A percentile compares a stretch with the other conserved stretches of the same genome.
Evolutionary conservation across 306 rosid species (phyloP).

Genomic region (Neltuma alba): DNA sequence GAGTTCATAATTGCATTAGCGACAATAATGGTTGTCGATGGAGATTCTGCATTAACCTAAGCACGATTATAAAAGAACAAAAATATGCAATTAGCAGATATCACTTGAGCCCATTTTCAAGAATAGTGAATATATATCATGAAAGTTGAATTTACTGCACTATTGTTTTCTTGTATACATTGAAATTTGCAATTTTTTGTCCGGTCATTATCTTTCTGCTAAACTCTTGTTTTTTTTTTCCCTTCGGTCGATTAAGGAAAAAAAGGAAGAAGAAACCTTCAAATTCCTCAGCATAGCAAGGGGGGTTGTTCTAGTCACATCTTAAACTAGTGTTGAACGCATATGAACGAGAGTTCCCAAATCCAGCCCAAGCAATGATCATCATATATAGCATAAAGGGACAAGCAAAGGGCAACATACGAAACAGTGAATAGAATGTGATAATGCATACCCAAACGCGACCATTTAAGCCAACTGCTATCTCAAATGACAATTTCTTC

Average conservation of each 20-base stretch:
- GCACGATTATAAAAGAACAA: slow-evolving; percentile 12
- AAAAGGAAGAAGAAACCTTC: too few species aligned
- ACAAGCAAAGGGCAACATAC: slow-evolving; percentile 1
- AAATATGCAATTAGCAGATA: slow-evolving; percentile 9
- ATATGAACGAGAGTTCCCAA: slow-evolving; percentile 1
- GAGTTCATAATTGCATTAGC: slow-evolving; percentile 77
- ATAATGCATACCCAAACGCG: slow-evolving; percentile 80
- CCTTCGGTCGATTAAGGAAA: too few species aligned
- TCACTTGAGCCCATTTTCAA: background rate
- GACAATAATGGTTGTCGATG: slow-evolving; percentile 59
- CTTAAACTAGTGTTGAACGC: background rate
- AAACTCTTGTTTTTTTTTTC: too few species aligned
- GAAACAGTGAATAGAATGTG: slow-evolving; percentile 12
- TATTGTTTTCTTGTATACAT: too few species aligned
- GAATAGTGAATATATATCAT: background rate
- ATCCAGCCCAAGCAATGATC: slow-evolving; percentile 1
- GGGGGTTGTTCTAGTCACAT: too few species aligned
- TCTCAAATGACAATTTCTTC: slow-evolving; percentile 89
- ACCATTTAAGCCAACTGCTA: slow-evolving; percentile 83
- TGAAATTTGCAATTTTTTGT: background rate
- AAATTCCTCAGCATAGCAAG: too few species aligned
- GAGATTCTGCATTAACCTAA: slow-evolving; percentile 78
- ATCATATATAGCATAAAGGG: slow-evolving; percentile 23
- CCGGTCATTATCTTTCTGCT: background rate
- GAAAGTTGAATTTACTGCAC: too few species aligned